These are phyloP conservation scores for Russula brevipes DNA, from an alignment of 768 basidiomycete species.

Conservation along the genomic window DNA sequence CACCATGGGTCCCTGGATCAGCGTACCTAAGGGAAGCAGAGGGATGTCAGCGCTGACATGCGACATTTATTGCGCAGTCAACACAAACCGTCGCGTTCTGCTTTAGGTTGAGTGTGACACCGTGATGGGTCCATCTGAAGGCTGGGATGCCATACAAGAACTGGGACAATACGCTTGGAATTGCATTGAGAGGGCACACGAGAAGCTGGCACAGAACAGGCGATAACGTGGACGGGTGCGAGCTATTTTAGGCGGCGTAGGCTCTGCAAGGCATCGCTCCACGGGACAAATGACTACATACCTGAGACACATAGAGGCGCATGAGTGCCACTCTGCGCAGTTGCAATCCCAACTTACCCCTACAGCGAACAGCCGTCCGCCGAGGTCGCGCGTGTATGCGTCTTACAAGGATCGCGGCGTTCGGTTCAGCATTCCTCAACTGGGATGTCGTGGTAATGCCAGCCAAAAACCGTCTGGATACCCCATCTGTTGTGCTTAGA, in stretches of 20 bases:
- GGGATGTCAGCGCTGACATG: not conserved
- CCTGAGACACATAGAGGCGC: no score
- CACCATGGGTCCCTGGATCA: not conserved
- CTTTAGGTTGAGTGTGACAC: not conserved
- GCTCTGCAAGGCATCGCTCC: no score
- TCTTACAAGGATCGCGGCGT: no score
- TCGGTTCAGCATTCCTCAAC: no score
- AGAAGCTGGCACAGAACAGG: conserved; percentile 29
- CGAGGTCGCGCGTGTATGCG: no score
- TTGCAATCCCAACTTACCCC: not conserved
- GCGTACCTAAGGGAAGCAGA: not conserved
- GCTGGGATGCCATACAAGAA: not conserved
- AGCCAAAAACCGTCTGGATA: not conserved
- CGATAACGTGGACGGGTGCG: conserved; percentile 2
- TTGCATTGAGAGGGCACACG: conserved; percentile 10
- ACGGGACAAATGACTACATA: no score
- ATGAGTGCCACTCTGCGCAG: not conserved
- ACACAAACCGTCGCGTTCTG: not conserved
- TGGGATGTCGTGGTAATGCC: conserved; percentile 6
- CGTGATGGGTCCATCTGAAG: no score
- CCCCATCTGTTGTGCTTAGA: not conserved
- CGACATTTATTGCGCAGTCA: not conserved
- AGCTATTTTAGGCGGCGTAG: no score
- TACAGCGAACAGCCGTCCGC: no score
- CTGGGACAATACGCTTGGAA: not conserved